Percentiles rank a stretch among this genome's conserved stretches.
Conservation (phyloP, 495 filamentous ascomycete species). For the Lentithecium fluviatile region DNA sequence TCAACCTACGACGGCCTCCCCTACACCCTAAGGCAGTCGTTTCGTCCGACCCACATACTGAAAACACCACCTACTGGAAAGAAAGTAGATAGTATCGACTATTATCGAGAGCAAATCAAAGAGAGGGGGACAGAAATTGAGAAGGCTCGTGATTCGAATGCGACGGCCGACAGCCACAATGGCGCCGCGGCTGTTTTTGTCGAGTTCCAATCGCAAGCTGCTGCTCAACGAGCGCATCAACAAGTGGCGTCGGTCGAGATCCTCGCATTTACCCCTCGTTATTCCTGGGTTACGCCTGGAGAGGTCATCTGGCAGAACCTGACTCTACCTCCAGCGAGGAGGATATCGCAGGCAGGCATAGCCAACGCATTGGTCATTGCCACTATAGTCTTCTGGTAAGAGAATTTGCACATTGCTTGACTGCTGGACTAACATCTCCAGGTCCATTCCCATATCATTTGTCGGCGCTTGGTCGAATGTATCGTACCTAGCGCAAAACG, state of each 20-base stretch:
- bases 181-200: constrained; percentile 40
- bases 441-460: constrained; percentile 39
- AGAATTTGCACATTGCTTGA: too few species aligned
- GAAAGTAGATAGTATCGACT: constrained; percentile 41
- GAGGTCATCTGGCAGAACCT: constrained; percentile 45
- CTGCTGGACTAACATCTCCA: neutral
- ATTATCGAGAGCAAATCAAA: constrained; percentile 28
- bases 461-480: constrained; percentile 42
- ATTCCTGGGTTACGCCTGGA: constrained; percentile 35
- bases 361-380: constrained; percentile 35
- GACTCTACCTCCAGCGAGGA: constrained; percentile 20
- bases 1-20: constrained; percentile 17
- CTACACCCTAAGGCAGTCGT: constrained; percentile 13
- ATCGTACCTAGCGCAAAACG: constrained; percentile 38
- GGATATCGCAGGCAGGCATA: constrained; percentile 37
- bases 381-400: constrained; percentile 43
- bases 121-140: constrained; percentile 28
- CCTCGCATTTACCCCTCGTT: constrained; percentile 36
- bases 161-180: neutral
- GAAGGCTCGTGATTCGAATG: constrained; percentile 21
- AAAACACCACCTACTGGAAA: constrained; percentile 31
- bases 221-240: constrained; percentile 42
- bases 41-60: constrained; percentile 38
- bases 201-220: constrained; percentile 38
- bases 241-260: constrained; percentile 29